Evolutionary conservation across 768 basidiomycete species (phyloP).

Genomic region (Candolleomyces eurysporus): DNA sequence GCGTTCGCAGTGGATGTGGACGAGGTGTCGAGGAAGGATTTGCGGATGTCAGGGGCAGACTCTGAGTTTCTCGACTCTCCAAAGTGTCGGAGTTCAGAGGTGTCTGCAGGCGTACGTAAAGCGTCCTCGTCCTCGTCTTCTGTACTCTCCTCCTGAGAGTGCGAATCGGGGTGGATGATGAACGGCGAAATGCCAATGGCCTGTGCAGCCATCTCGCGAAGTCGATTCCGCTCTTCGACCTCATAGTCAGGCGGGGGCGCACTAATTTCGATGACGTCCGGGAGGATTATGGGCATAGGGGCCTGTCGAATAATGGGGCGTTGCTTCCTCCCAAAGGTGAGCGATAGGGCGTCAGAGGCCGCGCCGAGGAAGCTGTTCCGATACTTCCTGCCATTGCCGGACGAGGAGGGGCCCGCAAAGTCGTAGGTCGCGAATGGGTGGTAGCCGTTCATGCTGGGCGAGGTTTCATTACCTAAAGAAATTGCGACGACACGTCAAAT

Average conservation of each 20-base stretch:
- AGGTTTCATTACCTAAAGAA: constrained; percentile 6
- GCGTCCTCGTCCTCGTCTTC: constrained; percentile 37
- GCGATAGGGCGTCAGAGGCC: constrained; percentile 51
- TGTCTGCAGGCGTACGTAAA: constrained; percentile 15
- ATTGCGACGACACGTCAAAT: constrained; percentile 12
- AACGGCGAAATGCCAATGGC: constrained; percentile 66
- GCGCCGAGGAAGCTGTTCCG: constrained; percentile 49
- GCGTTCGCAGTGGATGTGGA: constrained; percentile 12
- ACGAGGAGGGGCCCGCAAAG: background rate
- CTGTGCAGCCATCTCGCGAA: constrained; percentile 74
- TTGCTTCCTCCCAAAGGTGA: constrained; percentile 45
- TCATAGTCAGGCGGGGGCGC: constrained; percentile 57
- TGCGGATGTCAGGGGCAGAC: constrained; percentile 20
- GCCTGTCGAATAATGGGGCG: constrained; percentile 33
- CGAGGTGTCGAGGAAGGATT: constrained; percentile 26
- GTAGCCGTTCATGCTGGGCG: background rate
- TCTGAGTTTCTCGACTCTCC: constrained; percentile 11
- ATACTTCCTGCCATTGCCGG: constrained; percentile 20
- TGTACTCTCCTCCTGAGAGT: constrained; percentile 33
- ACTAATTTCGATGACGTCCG: constrained; percentile 74
- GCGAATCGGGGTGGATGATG: constrained; percentile 39
- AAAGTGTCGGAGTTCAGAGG: constrained; percentile 14
- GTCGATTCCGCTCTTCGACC: constrained; percentile 69
- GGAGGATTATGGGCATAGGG: constrained; percentile 46
- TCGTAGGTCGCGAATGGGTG: constrained; percentile 10